phyloP scores from a whole-genome alignment of 345 rosid species.

The Luvunga scandens region DNA sequence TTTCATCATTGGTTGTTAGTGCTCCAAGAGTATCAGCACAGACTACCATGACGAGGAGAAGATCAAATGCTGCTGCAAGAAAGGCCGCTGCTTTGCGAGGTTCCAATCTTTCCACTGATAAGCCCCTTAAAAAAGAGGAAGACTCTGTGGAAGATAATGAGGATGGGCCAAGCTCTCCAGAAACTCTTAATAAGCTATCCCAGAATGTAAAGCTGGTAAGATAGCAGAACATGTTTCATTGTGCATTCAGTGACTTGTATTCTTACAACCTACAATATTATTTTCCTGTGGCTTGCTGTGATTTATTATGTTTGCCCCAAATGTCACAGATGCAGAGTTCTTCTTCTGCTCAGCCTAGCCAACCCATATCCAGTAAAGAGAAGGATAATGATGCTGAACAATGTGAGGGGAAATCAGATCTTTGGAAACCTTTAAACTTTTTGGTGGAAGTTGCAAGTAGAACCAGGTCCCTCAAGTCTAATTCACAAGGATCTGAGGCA shows the following conservation, averaged over 20 bases:
- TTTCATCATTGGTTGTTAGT: conserved; percentile 84
- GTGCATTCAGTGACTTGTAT: not conserved
- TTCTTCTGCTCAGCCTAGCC: conserved; percentile 54
- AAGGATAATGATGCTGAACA: conserved; percentile 44
- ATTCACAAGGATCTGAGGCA: conserved; percentile 50
- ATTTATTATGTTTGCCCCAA: conserved; percentile 7
- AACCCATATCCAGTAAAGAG: conserved; percentile 30
- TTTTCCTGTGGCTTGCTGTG: conserved; percentile 3
- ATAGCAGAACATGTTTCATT: conserved; percentile 22
- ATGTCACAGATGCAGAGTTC: conserved; percentile 42
- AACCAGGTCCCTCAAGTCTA: conserved; percentile 67
- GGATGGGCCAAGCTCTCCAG: conserved; percentile 71
- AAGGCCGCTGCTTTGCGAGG: conserved; percentile 50
- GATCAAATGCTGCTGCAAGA: conserved; percentile 58
- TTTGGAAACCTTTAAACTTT: conserved; percentile 89
- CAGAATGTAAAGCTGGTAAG: conserved; percentile 71
- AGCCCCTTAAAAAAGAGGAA: conserved; percentile 50
- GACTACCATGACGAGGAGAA: conserved; percentile 65
- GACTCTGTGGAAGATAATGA: conserved; percentile 49
- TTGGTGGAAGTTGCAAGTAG: conserved; percentile 94
- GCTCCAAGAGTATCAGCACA: conserved; percentile 71
- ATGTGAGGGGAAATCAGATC: conserved; percentile 64
- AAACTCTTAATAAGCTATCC: conserved; percentile 46
- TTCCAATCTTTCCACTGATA: conserved; percentile 46
- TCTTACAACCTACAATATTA: not conserved